Conservation (phyloP, 106 monocot genomes). For the Acanthochlamys bracteata region DNA sequence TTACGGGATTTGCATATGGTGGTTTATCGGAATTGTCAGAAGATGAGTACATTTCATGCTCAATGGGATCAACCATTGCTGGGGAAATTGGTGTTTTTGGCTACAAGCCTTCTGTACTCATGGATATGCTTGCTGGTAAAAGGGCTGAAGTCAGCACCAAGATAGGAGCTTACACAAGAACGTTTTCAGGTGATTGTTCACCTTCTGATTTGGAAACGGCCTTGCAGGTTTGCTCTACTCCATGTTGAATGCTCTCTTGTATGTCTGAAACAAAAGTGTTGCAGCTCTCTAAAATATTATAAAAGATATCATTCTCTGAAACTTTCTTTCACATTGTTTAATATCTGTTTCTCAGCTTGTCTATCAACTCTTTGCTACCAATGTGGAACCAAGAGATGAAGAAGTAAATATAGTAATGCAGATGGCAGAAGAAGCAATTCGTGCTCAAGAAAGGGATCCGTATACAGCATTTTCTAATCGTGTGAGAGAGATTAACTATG, state of each 20-base stretch:
- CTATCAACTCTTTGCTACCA: conserved; percentile 90
- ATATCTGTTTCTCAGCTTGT: too few relatives aligned
- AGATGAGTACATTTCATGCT: conserved; percentile 93
- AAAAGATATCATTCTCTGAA: too few relatives aligned
- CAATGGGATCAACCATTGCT: conserved; percentile 93
- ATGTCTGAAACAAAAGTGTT: too few relatives aligned
- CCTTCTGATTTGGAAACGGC: conserved; percentile 98
- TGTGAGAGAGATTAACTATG: conserved; percentile 91
- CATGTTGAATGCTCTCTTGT: not conserved
- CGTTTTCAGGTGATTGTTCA: conserved; percentile 94
- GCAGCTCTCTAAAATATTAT: not conserved
- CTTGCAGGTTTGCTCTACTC: conserved; percentile 63
- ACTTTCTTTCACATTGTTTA: too few relatives aligned
- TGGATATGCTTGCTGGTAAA: conserved; percentile 99
- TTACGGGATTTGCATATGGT: conserved; percentile 97
- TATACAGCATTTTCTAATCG: conserved; percentile 94
- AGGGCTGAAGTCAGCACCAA: conserved; percentile 95
- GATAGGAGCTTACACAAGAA: conserved; percentile 93
- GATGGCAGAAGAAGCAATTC: conserved; percentile 97
- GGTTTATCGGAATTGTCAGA: conserved; percentile 92
- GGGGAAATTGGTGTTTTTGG: conserved; percentile 98
- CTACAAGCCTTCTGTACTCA: conserved; percentile 88
- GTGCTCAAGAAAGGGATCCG: conserved; percentile 97
- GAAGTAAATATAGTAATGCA: conserved; percentile 99
- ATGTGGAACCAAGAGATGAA: conserved; percentile 81